Evolutionary conservation across 345 rosid genomes (phyloP).

Genomic region (Isatis tinctoria): DNA sequence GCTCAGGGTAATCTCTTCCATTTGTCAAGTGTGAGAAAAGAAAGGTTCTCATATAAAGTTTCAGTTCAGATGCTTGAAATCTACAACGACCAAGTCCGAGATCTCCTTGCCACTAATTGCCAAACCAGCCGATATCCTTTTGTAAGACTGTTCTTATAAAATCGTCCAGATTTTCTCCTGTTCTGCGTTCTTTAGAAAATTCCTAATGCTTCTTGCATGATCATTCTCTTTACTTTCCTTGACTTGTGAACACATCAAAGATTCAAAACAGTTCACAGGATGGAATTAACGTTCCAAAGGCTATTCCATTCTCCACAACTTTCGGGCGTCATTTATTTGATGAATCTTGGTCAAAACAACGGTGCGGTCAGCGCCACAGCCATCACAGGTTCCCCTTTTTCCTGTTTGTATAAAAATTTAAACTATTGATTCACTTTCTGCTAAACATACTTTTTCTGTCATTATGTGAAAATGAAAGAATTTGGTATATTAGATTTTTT

Average conservation of each 20-base stretch:
- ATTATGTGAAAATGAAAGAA: neutral
- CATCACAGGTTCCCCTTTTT: conserved; percentile 57
- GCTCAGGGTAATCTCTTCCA: conserved; percentile 77
- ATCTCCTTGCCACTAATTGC: too few relatives aligned
- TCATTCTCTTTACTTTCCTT: conserved; percentile 27
- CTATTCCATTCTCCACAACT: conserved; percentile 80
- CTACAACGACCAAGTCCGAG: too few relatives aligned
- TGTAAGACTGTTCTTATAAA: too few relatives aligned
- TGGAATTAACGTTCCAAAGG: conserved; percentile 93
- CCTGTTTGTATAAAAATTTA: neutral
- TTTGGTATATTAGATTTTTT: neutral
- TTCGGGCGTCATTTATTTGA: conserved; percentile 70
- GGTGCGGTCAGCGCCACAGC: conserved; percentile 87
- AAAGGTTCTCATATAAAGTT: conserved; percentile 56
- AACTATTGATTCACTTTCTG: neutral
- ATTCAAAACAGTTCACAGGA: conserved; percentile 88
- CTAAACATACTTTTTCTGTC: neutral
- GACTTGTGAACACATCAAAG: conserved; percentile 66
- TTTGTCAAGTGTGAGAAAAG: conserved; percentile 62
- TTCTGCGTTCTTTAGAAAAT: too few relatives aligned
- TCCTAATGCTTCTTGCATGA: neutral
- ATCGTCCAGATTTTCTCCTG: too few relatives aligned
- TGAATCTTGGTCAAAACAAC: conserved; percentile 86
- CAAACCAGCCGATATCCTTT: too few relatives aligned
- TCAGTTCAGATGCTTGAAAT: too few relatives aligned